Conservation (phyloP, 345 rosid species). For the Psidium guajava region DNA sequence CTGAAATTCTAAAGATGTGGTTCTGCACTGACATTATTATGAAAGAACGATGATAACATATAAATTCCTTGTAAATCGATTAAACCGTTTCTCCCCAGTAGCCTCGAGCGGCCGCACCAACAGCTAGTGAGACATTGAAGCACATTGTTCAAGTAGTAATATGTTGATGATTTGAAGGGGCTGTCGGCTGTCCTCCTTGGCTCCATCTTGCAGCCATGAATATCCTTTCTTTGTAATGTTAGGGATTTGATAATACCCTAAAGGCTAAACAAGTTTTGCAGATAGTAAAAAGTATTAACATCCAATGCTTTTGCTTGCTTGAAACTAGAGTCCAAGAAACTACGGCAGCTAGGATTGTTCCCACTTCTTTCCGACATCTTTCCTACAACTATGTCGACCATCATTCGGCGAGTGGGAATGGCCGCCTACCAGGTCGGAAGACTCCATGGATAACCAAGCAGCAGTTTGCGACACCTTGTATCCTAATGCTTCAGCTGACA, state of each 20-base stretch:
- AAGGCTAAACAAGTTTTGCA: not conserved
- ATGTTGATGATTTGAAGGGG: not conserved
- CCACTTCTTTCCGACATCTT: not conserved
- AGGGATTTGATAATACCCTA: not conserved
- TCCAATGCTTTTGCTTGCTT: not conserved
- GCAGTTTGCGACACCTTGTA: not conserved
- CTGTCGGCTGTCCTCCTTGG: not conserved
- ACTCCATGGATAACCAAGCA: not conserved
- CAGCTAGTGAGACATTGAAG: too few species aligned
- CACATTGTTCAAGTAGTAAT: not conserved
- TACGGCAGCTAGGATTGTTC: not conserved
- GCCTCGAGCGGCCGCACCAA: not conserved
- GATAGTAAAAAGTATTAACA: not conserved
- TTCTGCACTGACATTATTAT: not conserved
- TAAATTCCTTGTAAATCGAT: not conserved
- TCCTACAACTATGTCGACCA: not conserved
- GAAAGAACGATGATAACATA: not conserved
- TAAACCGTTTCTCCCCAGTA: not conserved
- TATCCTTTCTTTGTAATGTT: not conserved
- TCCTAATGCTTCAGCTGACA: not conserved
- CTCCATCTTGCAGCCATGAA: not conserved
- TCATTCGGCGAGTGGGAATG: not conserved
- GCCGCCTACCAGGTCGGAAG: not conserved
- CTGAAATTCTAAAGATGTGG: not conserved
- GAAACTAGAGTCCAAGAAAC: not conserved